These are phyloP conservation scores for Pseudogymnoascus sp. DNA, from an alignment of 2,329 filamentous ascomycete species.

Conservation along the genomic window DNA sequence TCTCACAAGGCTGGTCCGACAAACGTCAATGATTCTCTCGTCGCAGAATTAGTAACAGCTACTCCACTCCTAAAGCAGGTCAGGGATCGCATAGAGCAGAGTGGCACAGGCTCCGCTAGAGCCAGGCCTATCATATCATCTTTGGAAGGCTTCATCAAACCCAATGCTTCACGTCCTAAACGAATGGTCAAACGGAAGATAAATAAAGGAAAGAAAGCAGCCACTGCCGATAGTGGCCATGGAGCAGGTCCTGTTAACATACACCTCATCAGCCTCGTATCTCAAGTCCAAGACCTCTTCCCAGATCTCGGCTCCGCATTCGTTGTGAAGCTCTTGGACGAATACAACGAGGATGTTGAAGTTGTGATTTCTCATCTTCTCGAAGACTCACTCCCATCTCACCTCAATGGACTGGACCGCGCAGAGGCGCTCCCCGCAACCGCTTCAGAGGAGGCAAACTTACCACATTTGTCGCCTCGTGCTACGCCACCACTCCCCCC, in stretches of 20 bases:
- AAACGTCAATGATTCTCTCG: conserved; percentile 60
- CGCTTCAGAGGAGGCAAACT: conserved; percentile 22
- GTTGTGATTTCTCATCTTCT: conserved; percentile 74
- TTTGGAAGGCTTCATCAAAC: conserved; percentile 51
- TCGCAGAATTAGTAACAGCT: conserved; percentile 71
- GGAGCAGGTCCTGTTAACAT: conserved; percentile 41
- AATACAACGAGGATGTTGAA: conserved; percentile 70
- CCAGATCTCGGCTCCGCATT: conserved; percentile 80
- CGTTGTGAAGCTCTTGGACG: conserved; percentile 67
- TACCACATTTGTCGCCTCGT: conserved; percentile 45
- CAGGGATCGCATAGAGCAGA: conserved; percentile 42
- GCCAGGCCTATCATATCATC: conserved; percentile 52
- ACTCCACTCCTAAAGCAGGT: conserved; percentile 67
- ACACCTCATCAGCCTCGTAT: conserved; percentile 75
- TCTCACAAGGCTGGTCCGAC: conserved; percentile 48
- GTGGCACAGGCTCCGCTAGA: conserved; percentile 43
- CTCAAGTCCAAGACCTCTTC: conserved; percentile 89
- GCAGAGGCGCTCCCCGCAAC: conserved; percentile 49
- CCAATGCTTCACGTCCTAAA: conserved; percentile 42
- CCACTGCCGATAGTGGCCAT: conserved; percentile 27
- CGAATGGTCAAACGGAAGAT: conserved; percentile 45
- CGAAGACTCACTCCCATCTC: conserved; percentile 63
- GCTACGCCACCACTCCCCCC: conserved; percentile 50
- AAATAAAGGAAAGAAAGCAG: conserved; percentile 57
- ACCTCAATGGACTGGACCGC: conserved; percentile 57